These are phyloP conservation scores for Clarireedia monteithiana DNA, from an alignment of 2,329 filamentous ascomycete species.

Conservation along the genomic window DNA sequence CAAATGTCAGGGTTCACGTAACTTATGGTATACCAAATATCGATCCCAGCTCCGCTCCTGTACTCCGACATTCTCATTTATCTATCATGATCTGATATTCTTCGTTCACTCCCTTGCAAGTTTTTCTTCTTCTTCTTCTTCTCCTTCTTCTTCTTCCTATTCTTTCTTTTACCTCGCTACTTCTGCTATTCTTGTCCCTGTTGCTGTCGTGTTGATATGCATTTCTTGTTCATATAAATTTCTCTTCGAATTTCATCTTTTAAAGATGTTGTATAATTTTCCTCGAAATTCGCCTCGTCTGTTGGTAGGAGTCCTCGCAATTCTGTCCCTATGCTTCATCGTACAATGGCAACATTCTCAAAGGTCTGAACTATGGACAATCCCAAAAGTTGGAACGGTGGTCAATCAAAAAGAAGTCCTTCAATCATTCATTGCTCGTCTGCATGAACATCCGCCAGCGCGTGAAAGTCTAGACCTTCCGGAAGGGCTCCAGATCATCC, in stretches of 20 bases:
- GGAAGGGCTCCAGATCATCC: not conserved
- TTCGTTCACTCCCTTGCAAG: too few species aligned
- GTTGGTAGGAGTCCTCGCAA: not conserved
- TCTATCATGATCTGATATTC: too few species aligned
- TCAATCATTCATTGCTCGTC: not conserved
- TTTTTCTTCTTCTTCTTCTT: too few species aligned
- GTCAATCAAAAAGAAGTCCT: not conserved
- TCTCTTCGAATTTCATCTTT: too few species aligned
- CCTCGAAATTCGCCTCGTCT: slow-evolving; percentile 2
- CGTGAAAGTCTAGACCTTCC: not conserved
- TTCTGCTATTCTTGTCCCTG: too few species aligned
- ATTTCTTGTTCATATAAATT: not conserved
- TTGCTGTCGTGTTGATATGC: not conserved
- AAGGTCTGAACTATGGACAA: slow-evolving; percentile 6
- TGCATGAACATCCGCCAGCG: not conserved
- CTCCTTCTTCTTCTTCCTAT: too few species aligned
- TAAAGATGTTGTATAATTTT: slow-evolving; percentile 1
- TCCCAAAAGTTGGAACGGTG: not conserved
- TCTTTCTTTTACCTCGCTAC: too few species aligned
- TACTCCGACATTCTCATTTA: too few species aligned
- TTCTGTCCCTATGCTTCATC: not conserved
- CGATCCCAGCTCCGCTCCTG: too few species aligned
- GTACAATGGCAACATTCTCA: not conserved
- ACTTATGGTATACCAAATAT: too few species aligned
- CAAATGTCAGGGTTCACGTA: too few species aligned